Conservation (phyloP, 2,329 filamentous ascomycete species). For the Raffaelea arxii region DNA sequence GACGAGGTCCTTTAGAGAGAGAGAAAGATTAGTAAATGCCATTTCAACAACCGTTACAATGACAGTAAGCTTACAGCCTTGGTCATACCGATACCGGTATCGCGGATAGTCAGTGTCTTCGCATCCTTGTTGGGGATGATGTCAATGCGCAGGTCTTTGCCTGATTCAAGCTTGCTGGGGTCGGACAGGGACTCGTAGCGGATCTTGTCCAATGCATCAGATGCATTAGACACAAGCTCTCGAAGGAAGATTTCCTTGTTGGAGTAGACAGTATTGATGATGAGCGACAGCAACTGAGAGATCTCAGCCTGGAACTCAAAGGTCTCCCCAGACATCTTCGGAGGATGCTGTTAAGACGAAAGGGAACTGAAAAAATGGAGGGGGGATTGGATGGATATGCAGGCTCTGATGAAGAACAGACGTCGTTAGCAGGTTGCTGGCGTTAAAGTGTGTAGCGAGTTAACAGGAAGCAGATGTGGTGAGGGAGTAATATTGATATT, state of each 20-base stretch:
- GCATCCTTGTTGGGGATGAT: constrained; percentile 95
- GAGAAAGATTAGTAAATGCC: background rate
- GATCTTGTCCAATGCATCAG: constrained; percentile 99
- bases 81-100: constrained; percentile 99
- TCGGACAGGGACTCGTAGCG: constrained; percentile 97
- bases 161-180: constrained; percentile 89
- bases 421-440: too few relatives aligned
- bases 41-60: background rate
- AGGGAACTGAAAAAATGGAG: constrained; percentile 1
- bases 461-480: too few relatives aligned
- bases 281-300: constrained; percentile 98
- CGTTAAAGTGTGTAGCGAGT: too few relatives aligned
- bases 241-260: constrained; percentile 99
- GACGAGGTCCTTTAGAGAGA: constrained; percentile 66
- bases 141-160: constrained; percentile 98
- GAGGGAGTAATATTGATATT: too few relatives aligned
- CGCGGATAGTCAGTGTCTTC: constrained; percentile 95
- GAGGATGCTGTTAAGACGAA: constrained; percentile 25
- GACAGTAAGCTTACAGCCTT: constrained; percentile 70
- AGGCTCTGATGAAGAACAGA: too few relatives aligned
- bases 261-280: constrained; percentile 99
- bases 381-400: too few relatives aligned
- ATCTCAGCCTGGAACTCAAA: constrained; percentile 99
- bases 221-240: constrained; percentile 97
- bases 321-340: constrained; percentile 79